Base-by-base conservation (phyloP, 1,139 yeast genomes). In the Saccharomyces pastorianus region DNA sequence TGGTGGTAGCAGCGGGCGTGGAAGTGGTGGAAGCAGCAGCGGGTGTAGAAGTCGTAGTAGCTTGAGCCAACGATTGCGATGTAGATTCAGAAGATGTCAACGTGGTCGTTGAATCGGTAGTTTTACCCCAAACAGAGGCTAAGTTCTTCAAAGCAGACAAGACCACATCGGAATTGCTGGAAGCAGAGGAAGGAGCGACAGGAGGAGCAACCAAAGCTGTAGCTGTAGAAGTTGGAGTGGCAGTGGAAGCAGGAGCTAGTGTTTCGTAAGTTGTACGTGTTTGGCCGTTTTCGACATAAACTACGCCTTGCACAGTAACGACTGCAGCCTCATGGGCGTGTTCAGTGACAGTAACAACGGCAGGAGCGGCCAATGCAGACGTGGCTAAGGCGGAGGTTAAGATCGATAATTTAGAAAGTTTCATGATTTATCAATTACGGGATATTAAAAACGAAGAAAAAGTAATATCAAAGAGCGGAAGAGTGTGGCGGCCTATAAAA, bases 301-400 rank as follows among this genome's bases (percentile, higher is more conserved):
- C 64, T 27, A 58, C 48, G 50, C 66, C 68, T 51, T 61, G 59
- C 47, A 64, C 67, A 23, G 61, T 57, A 11, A 62, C 65, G 20
- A 61, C 56, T 23, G 59, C 61, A 23, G 56, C 56, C 13, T 48
- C 52, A 50, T 63, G 67, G 23, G 54, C 64, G 49, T 65, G 67
- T 50, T 63, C 59, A 6, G 72, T 70, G 56, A 66, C 65, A 46
- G 72, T 70, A 56, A 68, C 69, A 44, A 62, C 69, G 47, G 66
- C 71, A 54, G 71, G 72, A 41, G 71, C 72, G 53, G 70, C 73
- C 17, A 67, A 38, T 26, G 66, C 71, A 50, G 68, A 58, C 47
- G 70, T 65, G 50, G 71, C 64, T 27, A 68, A 57, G 53, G 71
- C 64, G 34, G 70, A 20, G 17, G 44, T 38, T 38, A 38, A 38